These are phyloP conservation scores for Tetracladium setigerum DNA, from an alignment of 495 filamentous ascomycete species.

Conservation along the genomic window DNA sequence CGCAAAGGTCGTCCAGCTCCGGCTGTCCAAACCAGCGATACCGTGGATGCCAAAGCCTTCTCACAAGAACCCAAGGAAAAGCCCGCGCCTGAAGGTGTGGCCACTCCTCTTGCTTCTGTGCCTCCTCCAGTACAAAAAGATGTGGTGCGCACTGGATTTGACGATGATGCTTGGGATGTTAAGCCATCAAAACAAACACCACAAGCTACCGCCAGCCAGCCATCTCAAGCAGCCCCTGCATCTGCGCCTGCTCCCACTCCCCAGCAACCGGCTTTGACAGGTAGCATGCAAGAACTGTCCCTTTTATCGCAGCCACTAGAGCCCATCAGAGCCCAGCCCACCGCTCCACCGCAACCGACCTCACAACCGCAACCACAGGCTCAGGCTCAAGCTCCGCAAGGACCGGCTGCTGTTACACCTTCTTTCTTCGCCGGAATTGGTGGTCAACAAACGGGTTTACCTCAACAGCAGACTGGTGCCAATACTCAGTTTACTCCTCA, in stretches of 20 bases:
- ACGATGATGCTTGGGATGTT: conserved; percentile 96
- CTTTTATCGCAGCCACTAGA: conserved; percentile 68
- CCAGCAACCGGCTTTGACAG: conserved; percentile 50
- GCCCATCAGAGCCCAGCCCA: conserved; percentile 56
- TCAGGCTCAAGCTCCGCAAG: conserved; percentile 44
- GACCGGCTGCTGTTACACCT: conserved; percentile 34
- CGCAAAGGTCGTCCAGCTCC: conserved; percentile 85
- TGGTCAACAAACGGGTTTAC: conserved; percentile 29
- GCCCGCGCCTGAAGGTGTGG: conserved; percentile 34
- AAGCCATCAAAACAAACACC: conserved; percentile 71
- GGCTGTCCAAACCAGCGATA: conserved; percentile 72
- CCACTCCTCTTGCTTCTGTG: conserved; percentile 32
- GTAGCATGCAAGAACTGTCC: conserved; percentile 72
- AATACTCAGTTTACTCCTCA: conserved; percentile 14
- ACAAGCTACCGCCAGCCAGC: conserved; percentile 27
- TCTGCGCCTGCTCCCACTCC: conserved; percentile 26
- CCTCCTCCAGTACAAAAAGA: conserved; percentile 37
- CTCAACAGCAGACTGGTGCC: conserved; percentile 24
- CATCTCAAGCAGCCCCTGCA: conserved; percentile 28
- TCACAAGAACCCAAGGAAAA: conserved; percentile 47
- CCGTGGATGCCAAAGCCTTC: conserved; percentile 82
- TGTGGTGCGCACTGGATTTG: conserved; percentile 60
- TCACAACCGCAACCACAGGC: conserved; percentile 36
- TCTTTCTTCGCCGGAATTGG: conserved; percentile 33
- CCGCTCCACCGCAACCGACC: conserved; percentile 35